Percentiles rank a stretch among this genome's conserved stretches.
These are phyloP conservation scores for Candida chilensis DNA, from an alignment of 805 yeast species.

Conservation along the genomic window DNA sequence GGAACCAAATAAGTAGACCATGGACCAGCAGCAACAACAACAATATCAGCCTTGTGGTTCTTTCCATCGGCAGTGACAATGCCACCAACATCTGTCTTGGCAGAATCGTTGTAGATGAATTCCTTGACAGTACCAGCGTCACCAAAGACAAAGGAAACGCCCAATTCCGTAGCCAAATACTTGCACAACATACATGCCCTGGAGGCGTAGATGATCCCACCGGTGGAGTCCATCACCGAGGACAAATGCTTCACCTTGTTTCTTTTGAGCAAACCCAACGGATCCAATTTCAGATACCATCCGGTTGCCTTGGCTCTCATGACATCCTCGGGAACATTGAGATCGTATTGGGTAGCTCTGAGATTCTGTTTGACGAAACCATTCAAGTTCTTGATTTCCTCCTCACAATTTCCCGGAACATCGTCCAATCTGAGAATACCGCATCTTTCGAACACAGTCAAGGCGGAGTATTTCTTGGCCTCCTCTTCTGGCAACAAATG, in stretches of 20 bases:
- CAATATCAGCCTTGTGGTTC: constrained; percentile 8
- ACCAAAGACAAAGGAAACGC: constrained; percentile 21
- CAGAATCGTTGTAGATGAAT: constrained; percentile 7
- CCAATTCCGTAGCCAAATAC: constrained; percentile 12
- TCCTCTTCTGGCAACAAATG: constrained; percentile 10
- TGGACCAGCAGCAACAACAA: constrained; percentile 9
- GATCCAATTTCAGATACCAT: constrained; percentile 12
- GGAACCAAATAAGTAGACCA: constrained; percentile 9
- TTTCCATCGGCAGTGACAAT: constrained; percentile 15
- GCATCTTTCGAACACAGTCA: constrained; percentile 13
- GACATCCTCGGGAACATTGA: constrained; percentile 14
- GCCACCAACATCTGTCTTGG: constrained; percentile 5
- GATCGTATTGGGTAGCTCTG: constrained; percentile 14
- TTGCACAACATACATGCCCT: constrained; percentile 18
- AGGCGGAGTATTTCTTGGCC: constrained; percentile 9
- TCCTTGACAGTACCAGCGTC: constrained; percentile 14
- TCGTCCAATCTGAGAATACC: constrained; percentile 17
- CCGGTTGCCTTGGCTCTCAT: constrained; percentile 19
- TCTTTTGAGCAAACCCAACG: constrained; percentile 6
- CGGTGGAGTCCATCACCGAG: constrained; percentile 17
- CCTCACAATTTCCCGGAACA: constrained; percentile 9
- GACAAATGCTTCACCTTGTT: constrained; percentile 5
- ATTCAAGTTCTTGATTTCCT: constrained; percentile 7
- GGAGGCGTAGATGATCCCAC: constrained; percentile 23
- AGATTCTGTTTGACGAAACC: constrained; percentile 15